Conservation (phyloP, 192 early-diverging fungal genomes). For the Polychytrium aggregatum region DNA sequence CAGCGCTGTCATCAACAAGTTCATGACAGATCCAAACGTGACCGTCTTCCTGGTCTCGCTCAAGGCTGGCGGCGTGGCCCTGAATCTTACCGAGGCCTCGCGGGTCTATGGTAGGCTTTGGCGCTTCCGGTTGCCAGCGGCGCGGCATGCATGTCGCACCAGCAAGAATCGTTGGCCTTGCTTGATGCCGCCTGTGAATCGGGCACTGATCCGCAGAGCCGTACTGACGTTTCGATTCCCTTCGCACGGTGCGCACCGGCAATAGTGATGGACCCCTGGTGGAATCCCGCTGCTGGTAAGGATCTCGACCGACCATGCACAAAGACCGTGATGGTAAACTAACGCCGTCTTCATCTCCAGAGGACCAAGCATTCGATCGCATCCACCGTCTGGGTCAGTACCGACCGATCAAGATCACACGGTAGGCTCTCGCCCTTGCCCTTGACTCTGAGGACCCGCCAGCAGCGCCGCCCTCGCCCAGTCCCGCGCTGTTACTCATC, state of each 20-base stretch:
- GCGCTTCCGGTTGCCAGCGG: too few relatives aligned
- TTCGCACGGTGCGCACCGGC: too few relatives aligned
- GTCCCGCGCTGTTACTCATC: too few relatives aligned
- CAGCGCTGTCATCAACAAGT: conserved; percentile 38
- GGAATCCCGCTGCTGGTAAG: conserved; percentile 53
- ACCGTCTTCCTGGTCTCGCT: conserved; percentile 83
- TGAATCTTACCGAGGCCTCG: conserved; percentile 86
- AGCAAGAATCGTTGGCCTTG: background rate
- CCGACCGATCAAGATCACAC: conserved; percentile 78
- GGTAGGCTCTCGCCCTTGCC: too few relatives aligned
- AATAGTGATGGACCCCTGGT: conserved; percentile 62
- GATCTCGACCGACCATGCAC: background rate
- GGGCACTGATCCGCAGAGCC: too few relatives aligned
- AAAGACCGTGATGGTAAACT: background rate
- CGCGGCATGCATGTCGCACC: conserved; percentile 28
- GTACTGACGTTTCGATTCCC: too few relatives aligned
- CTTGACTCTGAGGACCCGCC: too few relatives aligned
- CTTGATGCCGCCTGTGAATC: conserved; percentile 1
- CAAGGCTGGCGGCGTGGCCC: conserved; percentile 85
- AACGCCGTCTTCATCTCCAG: conserved; percentile 2
- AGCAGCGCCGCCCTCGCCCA: too few relatives aligned
- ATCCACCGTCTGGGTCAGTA: conserved; percentile 88
- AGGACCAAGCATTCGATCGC: conserved; percentile 84
- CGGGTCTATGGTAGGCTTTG: conserved; percentile 54
- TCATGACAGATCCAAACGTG: conserved; percentile 67